These are phyloP conservation scores for Rhodomyrtus psidioides DNA, from an alignment of 441 rosid species.

Conservation along the genomic window DNA sequence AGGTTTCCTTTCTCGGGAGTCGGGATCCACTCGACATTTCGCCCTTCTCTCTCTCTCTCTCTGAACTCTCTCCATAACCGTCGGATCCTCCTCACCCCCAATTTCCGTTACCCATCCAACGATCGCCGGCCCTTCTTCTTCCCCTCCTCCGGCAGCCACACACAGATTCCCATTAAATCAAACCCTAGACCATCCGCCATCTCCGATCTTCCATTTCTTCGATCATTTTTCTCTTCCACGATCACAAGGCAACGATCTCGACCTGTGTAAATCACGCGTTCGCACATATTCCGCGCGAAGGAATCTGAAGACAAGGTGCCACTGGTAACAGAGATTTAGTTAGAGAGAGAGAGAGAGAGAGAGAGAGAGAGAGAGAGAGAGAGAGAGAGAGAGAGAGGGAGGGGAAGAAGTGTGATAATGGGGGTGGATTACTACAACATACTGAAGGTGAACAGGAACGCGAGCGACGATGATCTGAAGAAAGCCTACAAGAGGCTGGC, in stretches of 20 bases:
- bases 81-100: conserved; percentile 3
- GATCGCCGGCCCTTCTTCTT: conserved; percentile 2
- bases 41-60: too few relatives aligned
- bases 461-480: conserved; percentile 73
- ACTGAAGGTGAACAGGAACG: conserved; percentile 76
- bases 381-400: too few relatives aligned
- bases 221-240: neutral
- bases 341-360: too few relatives aligned
- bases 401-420: conserved; percentile 13
- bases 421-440: conserved; percentile 78
- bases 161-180: neutral
- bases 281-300: neutral
- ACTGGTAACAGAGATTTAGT: neutral
- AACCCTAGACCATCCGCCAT: neutral
- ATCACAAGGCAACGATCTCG: neutral
- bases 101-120: conserved; percentile 9
- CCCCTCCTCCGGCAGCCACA: neutral
- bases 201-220: neutral
- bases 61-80: conserved; percentile 1
- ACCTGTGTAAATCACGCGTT: neutral
- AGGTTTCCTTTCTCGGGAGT: neutral
- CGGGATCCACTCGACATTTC: neutral
- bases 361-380: too few relatives aligned
- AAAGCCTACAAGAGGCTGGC: conserved; percentile 83
- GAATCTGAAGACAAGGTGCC: neutral